phyloP scores from a whole-genome alignment of 768 basidiomycete species.

The Sistotremastrum niveocremeum region DNA sequence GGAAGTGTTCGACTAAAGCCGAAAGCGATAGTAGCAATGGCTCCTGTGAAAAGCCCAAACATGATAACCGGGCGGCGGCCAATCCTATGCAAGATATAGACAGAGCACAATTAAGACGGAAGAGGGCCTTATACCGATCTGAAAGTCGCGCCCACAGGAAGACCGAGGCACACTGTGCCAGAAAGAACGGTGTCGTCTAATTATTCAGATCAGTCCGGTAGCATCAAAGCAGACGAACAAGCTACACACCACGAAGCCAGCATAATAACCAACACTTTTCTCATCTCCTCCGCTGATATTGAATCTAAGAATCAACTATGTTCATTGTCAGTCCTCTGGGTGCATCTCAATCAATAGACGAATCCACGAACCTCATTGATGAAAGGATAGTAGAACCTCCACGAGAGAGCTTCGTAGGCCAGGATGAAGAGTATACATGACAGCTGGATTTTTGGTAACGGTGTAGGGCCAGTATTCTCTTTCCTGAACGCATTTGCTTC shows the following conservation, averaged over 20 bases:
- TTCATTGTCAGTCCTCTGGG: no score
- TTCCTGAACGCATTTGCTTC: slow-evolving; percentile 16
- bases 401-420: slow-evolving; percentile 14
- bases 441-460: slow-evolving; percentile 27
- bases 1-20: no score
- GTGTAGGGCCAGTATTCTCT: slow-evolving; percentile 30
- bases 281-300: slow-evolving; percentile 18
- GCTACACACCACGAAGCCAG: slow-evolving; percentile 12
- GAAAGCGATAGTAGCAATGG: no score
- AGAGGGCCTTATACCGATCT: slow-evolving; percentile 13
- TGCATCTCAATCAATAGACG: no score
- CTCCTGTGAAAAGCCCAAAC: slow-evolving; percentile 16
- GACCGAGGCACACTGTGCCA: slow-evolving; percentile 29
- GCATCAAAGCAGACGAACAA: neutral
- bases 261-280: slow-evolving; percentile 13
- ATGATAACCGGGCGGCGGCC: slow-evolving; percentile 32
- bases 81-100: slow-evolving; percentile 3
- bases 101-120: no score
- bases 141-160: slow-evolving; percentile 32
- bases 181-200: slow-evolving; percentile 32
- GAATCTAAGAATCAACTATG: slow-evolving; percentile 18
- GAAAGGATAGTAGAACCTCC: slow-evolving; percentile 6
- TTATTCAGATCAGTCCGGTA: slow-evolving; percentile 1
- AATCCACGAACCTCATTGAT: slow-evolving; percentile 2
- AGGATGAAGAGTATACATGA: slow-evolving; percentile 22